Conservation (phyloP, 2,329 filamentous ascomycete genomes). For the Fusarium miscanthi region DNA sequence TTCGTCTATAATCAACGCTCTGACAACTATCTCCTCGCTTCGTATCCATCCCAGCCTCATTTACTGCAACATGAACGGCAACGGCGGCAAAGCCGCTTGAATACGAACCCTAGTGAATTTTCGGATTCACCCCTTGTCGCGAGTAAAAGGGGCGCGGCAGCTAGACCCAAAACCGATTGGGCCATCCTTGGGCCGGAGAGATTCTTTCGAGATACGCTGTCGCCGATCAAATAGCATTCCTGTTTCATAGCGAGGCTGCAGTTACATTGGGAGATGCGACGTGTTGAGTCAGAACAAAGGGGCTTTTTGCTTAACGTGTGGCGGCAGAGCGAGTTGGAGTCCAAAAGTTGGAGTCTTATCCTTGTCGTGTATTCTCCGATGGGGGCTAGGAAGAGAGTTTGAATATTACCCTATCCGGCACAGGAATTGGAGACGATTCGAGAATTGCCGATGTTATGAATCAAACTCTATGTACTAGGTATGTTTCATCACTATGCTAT, state of each 20-base stretch:
- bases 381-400: not conserved
- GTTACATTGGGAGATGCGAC: not conserved
- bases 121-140: not conserved
- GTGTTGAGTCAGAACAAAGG: not conserved
- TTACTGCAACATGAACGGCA: not conserved
- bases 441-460: not conserved
- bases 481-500: not conserved
- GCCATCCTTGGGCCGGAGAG: not conserved
- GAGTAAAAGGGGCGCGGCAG: not conserved
- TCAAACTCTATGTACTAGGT: not conserved
- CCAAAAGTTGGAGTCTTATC: not conserved
- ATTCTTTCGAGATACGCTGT: not conserved
- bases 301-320: not conserved
- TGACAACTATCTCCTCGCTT: not conserved
- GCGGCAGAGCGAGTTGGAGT: not conserved
- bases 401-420: too few relatives aligned
- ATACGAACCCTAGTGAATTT: not conserved
- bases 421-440: not conserved
- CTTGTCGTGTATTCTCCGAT: not conserved
- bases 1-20: not conserved
- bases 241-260: not conserved
- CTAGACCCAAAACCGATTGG: not conserved
- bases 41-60: too few relatives aligned
- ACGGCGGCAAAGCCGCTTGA: not conserved
- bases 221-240: not conserved